Evolutionary conservation across 169 alveolate species (phyloP).

Genomic region (Eimeria tenella): DNA sequence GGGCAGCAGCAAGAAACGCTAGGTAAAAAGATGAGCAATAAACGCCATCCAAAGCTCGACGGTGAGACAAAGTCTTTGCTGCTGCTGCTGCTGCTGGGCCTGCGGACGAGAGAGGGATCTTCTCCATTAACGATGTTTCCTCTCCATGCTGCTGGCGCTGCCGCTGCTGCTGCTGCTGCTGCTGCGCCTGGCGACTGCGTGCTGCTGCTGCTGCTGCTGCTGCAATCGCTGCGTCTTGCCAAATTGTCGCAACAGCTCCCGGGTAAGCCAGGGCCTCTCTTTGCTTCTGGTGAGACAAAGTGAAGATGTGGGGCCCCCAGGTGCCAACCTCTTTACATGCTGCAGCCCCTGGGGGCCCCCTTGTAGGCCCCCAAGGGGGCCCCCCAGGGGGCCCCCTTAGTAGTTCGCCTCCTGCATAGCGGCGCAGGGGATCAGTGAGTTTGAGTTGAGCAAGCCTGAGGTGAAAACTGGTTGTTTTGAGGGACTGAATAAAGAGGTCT

Average conservation of each 20-base stretch:
- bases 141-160: conserved; percentile 2
- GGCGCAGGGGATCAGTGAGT: no score
- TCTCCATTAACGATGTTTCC: no score
- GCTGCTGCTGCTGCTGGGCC: conserved; percentile 70
- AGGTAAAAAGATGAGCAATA: conserved; percentile 53
- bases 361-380: no score
- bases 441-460: no score
- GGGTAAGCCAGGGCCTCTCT: neutral
- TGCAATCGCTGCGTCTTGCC: conserved; percentile 19
- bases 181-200: neutral
- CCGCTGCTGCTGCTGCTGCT: neutral
- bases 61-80: conserved; percentile 48
- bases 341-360: no score
- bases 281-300: neutral
- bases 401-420: no score
- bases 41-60: conserved; percentile 28
- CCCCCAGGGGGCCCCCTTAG: no score
- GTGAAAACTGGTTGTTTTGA: no score
- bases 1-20: conserved; percentile 58
- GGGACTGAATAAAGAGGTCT: no score
- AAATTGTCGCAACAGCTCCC: neutral
- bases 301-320: no score
- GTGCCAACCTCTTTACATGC: no score
- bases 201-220: conserved; percentile 35
- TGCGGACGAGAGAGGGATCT: neutral